These are phyloP conservation scores for Akebia trifoliata DNA, from an alignment of 164 flowering plant species.

Conservation along the genomic window DNA sequence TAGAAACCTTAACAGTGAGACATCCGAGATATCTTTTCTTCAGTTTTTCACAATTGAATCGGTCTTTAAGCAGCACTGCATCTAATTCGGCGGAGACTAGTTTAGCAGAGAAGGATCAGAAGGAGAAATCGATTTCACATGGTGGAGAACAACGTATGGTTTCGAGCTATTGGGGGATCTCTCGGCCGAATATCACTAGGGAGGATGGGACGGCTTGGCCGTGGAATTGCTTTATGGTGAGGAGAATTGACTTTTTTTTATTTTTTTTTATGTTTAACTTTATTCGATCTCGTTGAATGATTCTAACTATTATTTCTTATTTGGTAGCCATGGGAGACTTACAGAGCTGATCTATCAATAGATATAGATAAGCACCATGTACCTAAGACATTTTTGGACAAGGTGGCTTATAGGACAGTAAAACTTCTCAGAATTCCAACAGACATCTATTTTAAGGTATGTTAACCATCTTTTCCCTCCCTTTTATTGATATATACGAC, in stretches of 20 bases:
- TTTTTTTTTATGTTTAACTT: background rate
- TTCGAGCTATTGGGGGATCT: slow-evolving; percentile 81
- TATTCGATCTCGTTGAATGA: background rate
- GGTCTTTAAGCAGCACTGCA: slow-evolving; percentile 22
- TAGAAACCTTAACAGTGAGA: background rate
- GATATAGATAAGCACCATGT: slow-evolving; percentile 86
- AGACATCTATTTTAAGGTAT: slow-evolving; percentile 80
- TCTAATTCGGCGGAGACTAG: slow-evolving; percentile 5
- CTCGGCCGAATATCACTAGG: slow-evolving; percentile 42
- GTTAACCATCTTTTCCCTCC: slow-evolving; percentile 1
- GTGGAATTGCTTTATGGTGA: slow-evolving; percentile 92
- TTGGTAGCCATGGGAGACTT: slow-evolving; percentile 91
- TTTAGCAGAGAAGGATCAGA: slow-evolving; percentile 19
- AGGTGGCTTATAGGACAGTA: slow-evolving; percentile 78
- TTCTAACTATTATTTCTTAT: slow-evolving; percentile 4
- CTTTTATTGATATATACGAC: background rate
- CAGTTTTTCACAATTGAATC: slow-evolving; percentile 15
- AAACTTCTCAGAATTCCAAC: slow-evolving; percentile 83
- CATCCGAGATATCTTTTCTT: background rate
- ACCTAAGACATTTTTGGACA: slow-evolving; percentile 70
- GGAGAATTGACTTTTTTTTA: background rate
- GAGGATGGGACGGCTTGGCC: slow-evolving; percentile 90
- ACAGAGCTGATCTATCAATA: slow-evolving; percentile 57
- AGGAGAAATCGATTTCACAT: slow-evolving; percentile 18
- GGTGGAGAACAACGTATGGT: slow-evolving; percentile 10